Conservation (phyloP, 2,329 filamentous ascomycete species). For the Exophiala alcalophila region DNA sequence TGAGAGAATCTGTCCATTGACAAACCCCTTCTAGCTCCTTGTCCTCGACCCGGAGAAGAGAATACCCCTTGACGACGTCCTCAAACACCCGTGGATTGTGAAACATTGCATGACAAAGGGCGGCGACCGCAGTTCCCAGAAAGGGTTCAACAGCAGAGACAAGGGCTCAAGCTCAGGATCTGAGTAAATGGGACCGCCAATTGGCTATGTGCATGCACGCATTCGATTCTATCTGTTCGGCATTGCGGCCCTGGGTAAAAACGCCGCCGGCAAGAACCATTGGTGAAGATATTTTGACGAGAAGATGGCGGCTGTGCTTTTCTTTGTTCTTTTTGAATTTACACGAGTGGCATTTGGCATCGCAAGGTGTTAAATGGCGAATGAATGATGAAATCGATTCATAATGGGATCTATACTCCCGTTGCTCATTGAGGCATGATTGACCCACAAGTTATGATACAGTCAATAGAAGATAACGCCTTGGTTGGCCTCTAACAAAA, state of each 20-base stretch:
- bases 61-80: conserved; percentile 82
- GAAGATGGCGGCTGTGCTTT: conserved; percentile 7
- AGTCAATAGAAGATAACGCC: too few species aligned
- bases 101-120: conserved; percentile 67
- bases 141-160: conserved; percentile 15
- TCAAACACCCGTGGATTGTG: conserved; percentile 90
- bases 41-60: conserved; percentile 92
- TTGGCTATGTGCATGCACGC: too few species aligned
- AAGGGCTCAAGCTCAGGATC: conserved; percentile 11
- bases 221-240: too few species aligned
- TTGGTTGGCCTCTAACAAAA: too few species aligned
- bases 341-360: conserved; percentile 2
- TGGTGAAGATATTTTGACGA: conserved; percentile 8
- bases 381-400: too few species aligned
- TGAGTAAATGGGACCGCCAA: too few species aligned
- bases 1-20: conserved; percentile 26
- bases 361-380: too few species aligned
- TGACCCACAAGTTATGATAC: too few species aligned
- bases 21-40: conserved; percentile 58
- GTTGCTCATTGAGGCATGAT: too few species aligned
- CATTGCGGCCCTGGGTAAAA: too few species aligned
- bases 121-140: conserved; percentile 25
- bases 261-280: too few species aligned
- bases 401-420: too few species aligned
- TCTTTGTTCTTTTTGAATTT: conserved; percentile 7